phyloP scores from a whole-genome alignment of 2,329 filamentous ascomycete species.

The Verticillium albo-atrum region DNA sequence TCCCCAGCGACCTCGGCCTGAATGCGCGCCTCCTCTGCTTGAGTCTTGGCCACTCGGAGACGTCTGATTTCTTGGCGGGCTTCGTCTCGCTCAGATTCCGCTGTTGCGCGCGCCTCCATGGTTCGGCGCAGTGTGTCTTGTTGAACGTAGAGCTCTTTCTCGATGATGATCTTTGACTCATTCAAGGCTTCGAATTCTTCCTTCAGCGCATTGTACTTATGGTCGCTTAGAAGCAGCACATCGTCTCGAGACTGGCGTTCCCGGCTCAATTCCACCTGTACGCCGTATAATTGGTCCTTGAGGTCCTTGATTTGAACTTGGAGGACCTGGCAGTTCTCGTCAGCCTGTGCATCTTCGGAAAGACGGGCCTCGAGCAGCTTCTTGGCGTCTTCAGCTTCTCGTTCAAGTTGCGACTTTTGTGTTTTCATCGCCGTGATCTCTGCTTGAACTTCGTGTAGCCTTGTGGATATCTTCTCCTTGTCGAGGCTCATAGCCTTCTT shows the following conservation, averaged over 20 bases:
- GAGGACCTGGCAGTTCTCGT: constrained; percentile 74
- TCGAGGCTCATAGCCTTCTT: constrained; percentile 66
- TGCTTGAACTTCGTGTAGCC: constrained; percentile 79
- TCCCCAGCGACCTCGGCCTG: constrained; percentile 80
- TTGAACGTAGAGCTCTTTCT: constrained; percentile 95
- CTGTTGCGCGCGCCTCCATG: constrained; percentile 72
- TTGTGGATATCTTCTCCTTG: constrained; percentile 72
- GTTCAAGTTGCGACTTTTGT: constrained; percentile 77
- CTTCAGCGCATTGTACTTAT: constrained; percentile 77
- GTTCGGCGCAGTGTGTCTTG: constrained; percentile 86
- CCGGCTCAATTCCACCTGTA: constrained; percentile 83
- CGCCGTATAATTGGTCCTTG: constrained; percentile 78
- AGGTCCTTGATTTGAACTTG: constrained; percentile 84
- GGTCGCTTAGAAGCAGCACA: constrained; percentile 83
- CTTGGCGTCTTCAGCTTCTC: constrained; percentile 86
- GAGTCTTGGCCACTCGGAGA: constrained; percentile 76
- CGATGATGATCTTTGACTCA: constrained; percentile 93
- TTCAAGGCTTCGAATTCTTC: constrained; percentile 84
- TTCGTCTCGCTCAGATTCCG: constrained; percentile 85
- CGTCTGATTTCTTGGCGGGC: constrained; percentile 80
- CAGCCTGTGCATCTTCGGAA: constrained; percentile 82
- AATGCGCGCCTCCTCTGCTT: constrained; percentile 79
- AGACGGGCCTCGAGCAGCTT: constrained; percentile 81
- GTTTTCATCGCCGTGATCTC: constrained; percentile 83
- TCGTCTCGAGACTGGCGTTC: constrained; percentile 93